Base-by-base conservation (phyloP, 768 basidiomycete species). In the Phlegmacium glaucopus region DNA sequence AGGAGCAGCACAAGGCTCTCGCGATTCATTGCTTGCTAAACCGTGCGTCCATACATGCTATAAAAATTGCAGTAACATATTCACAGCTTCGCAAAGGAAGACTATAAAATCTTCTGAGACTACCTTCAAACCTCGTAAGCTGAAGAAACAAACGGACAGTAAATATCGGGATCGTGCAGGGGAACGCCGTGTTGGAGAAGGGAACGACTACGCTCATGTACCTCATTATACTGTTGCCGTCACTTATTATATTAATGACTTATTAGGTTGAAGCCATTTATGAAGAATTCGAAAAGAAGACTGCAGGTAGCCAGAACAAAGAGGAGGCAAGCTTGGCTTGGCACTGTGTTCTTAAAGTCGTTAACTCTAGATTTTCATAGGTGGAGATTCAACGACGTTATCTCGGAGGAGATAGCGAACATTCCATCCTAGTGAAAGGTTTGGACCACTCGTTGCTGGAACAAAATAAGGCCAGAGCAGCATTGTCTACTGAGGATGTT, bases 381-480 rank as follows among this genome's bases (percentile, higher is more conserved):
- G 71, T 90, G 13, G 88, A 90, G 45, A 76, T 81, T 45, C 79
- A 90, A 59, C 75, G 92, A 29, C 75, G 72, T 47, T 90, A 88
- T 61, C 78, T 93, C 5, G 91, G 91, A 13, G 90, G 91, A 30
- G 90, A 95, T 62, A 80, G 83, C 35, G 77, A 87, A 48, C 92
- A 94, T 61, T 83, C 90, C 9, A 78, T 94, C 47, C 79, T 94
- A 9, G 90, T 94, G 35, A 95, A 93, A 60, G 91, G 91, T 22
- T 82, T 97, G 39, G 94, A 97, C 61, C 76, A 86, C 54, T 86
- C 90, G 0, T 77, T 96, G 6, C 73, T 96, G 12, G 87, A 91
- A 58, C 88, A 91, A 55, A 83, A 87, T 53, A 92, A 84, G 65
- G 85, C 86, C 3, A 82, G 84, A 32, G 72, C 70, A 1, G 68